phyloP scores from a whole-genome alignment of 2,329 filamentous ascomycete genomes.

The Paraconiothyrium brasiliense region DNA sequence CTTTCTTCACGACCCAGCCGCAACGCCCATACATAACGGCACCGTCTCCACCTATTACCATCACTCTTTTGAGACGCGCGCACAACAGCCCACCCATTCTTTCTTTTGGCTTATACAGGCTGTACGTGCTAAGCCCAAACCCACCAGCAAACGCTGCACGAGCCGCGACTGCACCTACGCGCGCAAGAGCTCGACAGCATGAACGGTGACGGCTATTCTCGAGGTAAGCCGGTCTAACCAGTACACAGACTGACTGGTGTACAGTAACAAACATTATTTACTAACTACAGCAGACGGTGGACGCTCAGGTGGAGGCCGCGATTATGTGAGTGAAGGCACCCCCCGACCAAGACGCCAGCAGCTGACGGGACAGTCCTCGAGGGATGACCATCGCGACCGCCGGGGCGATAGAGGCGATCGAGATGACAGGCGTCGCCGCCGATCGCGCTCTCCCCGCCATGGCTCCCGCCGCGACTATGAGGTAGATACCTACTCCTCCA shows the following conservation, averaged over 20 bases:
- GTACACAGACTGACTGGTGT: slow-evolving; percentile 49
- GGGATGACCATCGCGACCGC: slow-evolving; percentile 39
- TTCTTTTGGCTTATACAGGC: background rate
- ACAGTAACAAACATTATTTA: slow-evolving; percentile 36
- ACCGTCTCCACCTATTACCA: background rate
- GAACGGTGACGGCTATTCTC: slow-evolving; percentile 87
- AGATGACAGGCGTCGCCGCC: slow-evolving; percentile 62
- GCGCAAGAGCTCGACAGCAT: slow-evolving; percentile 59
- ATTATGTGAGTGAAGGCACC: slow-evolving; percentile 47
- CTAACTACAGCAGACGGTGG: slow-evolving; percentile 50
- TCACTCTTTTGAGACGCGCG: slow-evolving; percentile 10
- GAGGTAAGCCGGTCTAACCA: slow-evolving; percentile 66
- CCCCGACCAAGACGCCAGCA: slow-evolving; percentile 24
- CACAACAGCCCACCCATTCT: background rate
- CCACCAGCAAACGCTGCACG: slow-evolving; percentile 11
- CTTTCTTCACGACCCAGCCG: slow-evolving; percentile 14
- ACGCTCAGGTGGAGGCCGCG: slow-evolving; percentile 47
- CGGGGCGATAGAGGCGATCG: slow-evolving; percentile 13
- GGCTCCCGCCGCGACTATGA: slow-evolving; percentile 75
- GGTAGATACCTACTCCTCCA: slow-evolving; percentile 89
- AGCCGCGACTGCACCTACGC: slow-evolving; percentile 20
- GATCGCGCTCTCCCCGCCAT: slow-evolving; percentile 87
- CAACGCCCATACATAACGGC: background rate
- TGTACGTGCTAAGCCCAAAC: slow-evolving; percentile 10
- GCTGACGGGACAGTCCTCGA: slow-evolving; percentile 43